Evolutionary conservation across 1,139 yeast species (phyloP), one percentile per base, ranked within the genome.

Genomic region (Pichia sp.): DNA sequence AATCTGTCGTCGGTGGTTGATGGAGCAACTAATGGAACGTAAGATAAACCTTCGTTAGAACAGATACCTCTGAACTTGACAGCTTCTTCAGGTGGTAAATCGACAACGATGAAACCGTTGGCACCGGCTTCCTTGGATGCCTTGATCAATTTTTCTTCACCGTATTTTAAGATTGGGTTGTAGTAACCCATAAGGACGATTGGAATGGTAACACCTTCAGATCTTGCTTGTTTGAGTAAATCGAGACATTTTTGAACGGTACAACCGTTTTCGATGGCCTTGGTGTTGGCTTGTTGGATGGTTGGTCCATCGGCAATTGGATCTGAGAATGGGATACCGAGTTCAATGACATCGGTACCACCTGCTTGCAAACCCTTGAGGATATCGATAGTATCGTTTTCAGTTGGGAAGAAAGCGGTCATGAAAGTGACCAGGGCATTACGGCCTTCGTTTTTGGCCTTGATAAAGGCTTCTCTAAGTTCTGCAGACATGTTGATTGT

Each of bases 231-330:
- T 48, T 71, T 67, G 30, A 93, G 88, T 50, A 88, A 66, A 15
- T 86, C 90, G 53, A 93, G 71, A 54, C 87, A 81, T 59, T 75
- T 74, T 9, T 73, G 64, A 51, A 89, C 83, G 28, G 90, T 83
- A 51, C 90, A 80, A 14, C 96, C 96, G 59, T 93, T 90, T 30
- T 79, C 76, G 56, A 93, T 75, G 12, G 99, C 94, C 20, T 70
- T 73, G 32, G 79, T 79, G 68, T 91, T 91, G 35, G 98, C 89
- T 34, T 73, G 81, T 69, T 93, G 99, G 59, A 93, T 93, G 15
- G 96, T 89, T 34, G 98, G 96, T 40, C 99, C 99, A 67, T 93
- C 99, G 37, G 98, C 99, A 62, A 93, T 89, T 38, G 99, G 99
- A 65, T 93, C 99, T n/a, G 96, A 85, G 67, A 93, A 93, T 38